phyloP scores from a whole-genome alignment of 805 yeast species.

The Pichia ethanolica region DNA sequence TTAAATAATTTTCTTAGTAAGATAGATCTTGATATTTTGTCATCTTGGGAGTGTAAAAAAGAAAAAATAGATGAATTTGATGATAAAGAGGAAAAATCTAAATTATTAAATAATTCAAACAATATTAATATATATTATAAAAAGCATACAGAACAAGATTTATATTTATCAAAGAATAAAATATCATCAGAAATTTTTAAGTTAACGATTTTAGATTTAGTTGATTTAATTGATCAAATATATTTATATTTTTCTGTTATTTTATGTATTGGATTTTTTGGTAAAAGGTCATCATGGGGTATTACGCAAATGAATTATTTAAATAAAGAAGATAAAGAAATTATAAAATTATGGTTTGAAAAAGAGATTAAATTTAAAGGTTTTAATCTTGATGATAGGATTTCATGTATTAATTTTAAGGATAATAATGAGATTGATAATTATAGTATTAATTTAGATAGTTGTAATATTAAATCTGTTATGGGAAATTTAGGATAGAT shows the following conservation, averaged over 20 bases:
- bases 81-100: too few relatives aligned
- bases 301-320: slow-evolving; percentile 22
- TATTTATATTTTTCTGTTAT: slow-evolving; percentile 21
- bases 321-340: slow-evolving; percentile 13
- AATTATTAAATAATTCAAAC: too few relatives aligned
- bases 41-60: slow-evolving; percentile 4
- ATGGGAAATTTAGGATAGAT: slow-evolving; percentile 6
- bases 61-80: neutral
- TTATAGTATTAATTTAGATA: neutral
- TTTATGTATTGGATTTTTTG: slow-evolving; percentile 18
- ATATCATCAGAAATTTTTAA: neutral
- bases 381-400: neutral
- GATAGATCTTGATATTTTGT: slow-evolving; percentile 8
- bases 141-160: too few relatives aligned
- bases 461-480: neutral
- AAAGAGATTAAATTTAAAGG: slow-evolving; percentile 3
- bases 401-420: neutral
- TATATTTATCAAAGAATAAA: neutral
- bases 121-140: too few relatives aligned
- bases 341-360: slow-evolving; percentile 12
- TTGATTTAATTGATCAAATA: slow-evolving; percentile 13
- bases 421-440: neutral
- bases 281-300: slow-evolving; percentile 24
- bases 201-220: neutral
- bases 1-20: slow-evolving; percentile 1